A percentile compares a stretch with the other conserved stretches of the same genome.
phyloP scores from a whole-genome alignment of 2,329 filamentous ascomycete genomes.

The Aspergillus novoparasiticus region DNA sequence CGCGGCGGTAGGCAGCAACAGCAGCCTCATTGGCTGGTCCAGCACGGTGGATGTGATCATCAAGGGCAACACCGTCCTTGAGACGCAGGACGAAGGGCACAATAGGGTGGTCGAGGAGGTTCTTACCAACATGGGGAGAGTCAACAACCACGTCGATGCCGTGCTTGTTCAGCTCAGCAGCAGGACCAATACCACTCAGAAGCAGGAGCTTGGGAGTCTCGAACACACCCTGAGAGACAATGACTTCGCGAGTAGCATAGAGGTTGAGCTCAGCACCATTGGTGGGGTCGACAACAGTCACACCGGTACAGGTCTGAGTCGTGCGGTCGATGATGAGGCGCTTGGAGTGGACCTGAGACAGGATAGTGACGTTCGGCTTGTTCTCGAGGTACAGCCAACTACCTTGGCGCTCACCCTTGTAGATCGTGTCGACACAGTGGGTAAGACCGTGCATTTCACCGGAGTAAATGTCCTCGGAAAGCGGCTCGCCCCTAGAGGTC shows the following conservation, averaged over 20 bases:
- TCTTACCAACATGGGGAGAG: conserved; percentile 33
- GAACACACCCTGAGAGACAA: conserved; percentile 54
- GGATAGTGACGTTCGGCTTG: conserved; percentile 59
- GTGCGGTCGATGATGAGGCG: conserved; percentile 55
- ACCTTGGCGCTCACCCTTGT: conserved; percentile 58
- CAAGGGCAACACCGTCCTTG: conserved; percentile 46
- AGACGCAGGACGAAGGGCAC: conserved; percentile 46
- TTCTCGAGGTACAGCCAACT: conserved; percentile 55
- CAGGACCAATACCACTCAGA: conserved; percentile 51
- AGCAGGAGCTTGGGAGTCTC: conserved; percentile 57
- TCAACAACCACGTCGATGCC: conserved; percentile 35
- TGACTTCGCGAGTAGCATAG: conserved; percentile 52
- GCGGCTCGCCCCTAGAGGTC: conserved; percentile 53
- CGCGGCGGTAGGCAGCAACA: conserved; percentile 40
- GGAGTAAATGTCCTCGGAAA: conserved; percentile 59
- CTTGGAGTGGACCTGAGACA: conserved; percentile 55
- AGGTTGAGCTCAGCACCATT: conserved; percentile 49
- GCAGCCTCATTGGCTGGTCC: conserved; percentile 36
- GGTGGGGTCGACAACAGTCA: conserved; percentile 48
- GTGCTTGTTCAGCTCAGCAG: conserved; percentile 40
- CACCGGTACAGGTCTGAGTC: conserved; percentile 46
- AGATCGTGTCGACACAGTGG: conserved; percentile 59
- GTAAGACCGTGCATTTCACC: conserved; percentile 58
- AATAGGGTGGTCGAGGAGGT: conserved; percentile 43
- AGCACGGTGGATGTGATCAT: conserved; percentile 43